A percentile compares a stretch with the other conserved stretches of the same genome.
Evolutionary conservation across 1,284 basidiomycete species (phyloP).

Genomic region (Irpex sp.): DNA sequence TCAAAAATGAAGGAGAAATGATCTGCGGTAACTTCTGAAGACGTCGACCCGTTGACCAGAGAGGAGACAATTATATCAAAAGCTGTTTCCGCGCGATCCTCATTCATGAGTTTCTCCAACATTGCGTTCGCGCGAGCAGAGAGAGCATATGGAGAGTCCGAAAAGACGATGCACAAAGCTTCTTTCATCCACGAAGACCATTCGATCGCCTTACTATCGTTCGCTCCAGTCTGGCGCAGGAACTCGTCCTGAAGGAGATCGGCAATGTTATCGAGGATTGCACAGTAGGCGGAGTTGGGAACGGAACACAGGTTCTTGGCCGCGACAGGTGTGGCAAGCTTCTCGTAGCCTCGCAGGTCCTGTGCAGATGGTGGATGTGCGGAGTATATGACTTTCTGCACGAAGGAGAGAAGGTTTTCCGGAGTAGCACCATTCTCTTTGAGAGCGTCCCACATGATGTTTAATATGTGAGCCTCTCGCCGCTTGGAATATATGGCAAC

Average conservation of each 20-base stretch:
- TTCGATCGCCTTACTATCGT: not conserved
- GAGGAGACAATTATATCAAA: not conserved
- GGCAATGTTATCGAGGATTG: not conserved
- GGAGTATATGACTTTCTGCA: not conserved
- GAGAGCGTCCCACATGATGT: not conserved
- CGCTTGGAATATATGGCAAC: not conserved
- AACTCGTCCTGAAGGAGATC: not conserved
- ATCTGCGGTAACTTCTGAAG: not conserved
- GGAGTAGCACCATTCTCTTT: not conserved
- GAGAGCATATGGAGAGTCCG: not conserved
- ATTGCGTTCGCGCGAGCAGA: not conserved
- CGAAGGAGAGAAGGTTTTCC: not conserved
- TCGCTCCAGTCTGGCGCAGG: not conserved
- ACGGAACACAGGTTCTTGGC: not conserved
- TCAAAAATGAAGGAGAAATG: not conserved
- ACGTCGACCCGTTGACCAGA: not conserved
- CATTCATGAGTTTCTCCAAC: not conserved
- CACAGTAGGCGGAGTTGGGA: not conserved
- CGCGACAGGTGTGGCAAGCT: not conserved
- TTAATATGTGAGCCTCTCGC: not conserved
- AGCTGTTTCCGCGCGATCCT: not conserved
- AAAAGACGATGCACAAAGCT: not conserved
- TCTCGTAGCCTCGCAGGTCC: not conserved
- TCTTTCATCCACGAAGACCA: conserved; percentile 1
- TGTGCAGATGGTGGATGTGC: not conserved